Percentiles rank a stretch among this genome's conserved stretches.
Evolutionary conservation across 202 grass and related monocot genomes (phyloP).

Genomic region (Zizania palustris): DNA sequence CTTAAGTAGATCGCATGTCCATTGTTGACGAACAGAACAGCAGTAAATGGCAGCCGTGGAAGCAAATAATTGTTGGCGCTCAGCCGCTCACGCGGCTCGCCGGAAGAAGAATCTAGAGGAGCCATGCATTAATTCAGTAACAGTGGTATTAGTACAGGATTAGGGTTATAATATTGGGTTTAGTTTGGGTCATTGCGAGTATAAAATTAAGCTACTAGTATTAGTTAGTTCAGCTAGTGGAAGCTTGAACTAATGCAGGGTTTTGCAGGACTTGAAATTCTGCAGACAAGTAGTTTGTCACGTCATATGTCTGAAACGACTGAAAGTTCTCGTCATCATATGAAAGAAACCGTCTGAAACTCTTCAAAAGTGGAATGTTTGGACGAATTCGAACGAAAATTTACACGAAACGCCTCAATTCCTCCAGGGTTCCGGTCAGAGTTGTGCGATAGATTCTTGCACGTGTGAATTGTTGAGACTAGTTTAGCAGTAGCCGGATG

Average conservation of each 20-base stretch:
- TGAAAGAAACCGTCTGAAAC: too few species aligned
- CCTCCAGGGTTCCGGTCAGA: background rate
- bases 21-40: slow-evolving; percentile 1
- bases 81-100: background rate
- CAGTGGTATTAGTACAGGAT: background rate
- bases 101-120: background rate
- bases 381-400: too few species aligned
- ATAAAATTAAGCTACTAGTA: background rate
- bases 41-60: background rate
- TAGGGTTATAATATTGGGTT: background rate
- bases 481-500: background rate
- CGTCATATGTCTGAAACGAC: too few species aligned
- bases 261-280: background rate
- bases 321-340: too few species aligned
- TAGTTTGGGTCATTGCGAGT: background rate
- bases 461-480: background rate
- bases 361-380: too few species aligned
- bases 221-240: background rate
- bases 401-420: too few species aligned
- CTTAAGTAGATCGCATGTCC: slow-evolving; percentile 39
- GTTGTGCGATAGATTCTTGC: background rate
- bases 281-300: too few species aligned
- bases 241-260: background rate
- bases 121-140: background rate
- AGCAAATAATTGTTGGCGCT: background rate